Base-by-base conservation (phyloP, 2,329 filamentous ascomycete genomes). In the Talaromyces pinophilus region DNA sequence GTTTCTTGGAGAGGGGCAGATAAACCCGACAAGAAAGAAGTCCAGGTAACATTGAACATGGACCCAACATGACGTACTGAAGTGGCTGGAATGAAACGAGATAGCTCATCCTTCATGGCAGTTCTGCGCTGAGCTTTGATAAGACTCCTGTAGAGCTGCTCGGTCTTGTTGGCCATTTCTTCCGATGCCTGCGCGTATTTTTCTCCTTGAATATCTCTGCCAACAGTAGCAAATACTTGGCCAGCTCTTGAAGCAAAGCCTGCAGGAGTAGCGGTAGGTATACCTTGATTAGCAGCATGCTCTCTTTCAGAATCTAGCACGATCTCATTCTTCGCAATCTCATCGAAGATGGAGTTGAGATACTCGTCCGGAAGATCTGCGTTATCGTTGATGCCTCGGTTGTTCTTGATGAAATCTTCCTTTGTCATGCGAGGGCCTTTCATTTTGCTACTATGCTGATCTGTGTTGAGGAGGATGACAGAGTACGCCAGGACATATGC, bases 21-120 rank as follows among this genome's bases (percentile, higher is more conserved):
- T 30, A 99, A 85, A 0, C 93, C 93, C 5, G 94, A 98, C 74
- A 99, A 90, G 78, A 97, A 96, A 10, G 94, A 97, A 94, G 98
- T 99, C 95, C 95, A 99, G 0, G 93, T 96, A 28, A 97, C 93
- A 73, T 97, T 93, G 75, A 99, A 98, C 95, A 99, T 99, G 0
- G 95, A 93, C 0, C 95, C 95, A 60, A 97, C 91, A 77, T 99
- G 95, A 72, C 92, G 94, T 76, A 92, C 93, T 0, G 93, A 98
- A 1, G 92, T 95, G 3, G 95, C 95, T 0, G 92, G 91, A 64
- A 99, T 96, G 78, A 95, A 99, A 66, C 82, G 88, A 80, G 84
- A 89, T 72, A 78, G 79, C n/a, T 82, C 88, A 81, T 76, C 86
- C 76, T 90, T 90, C 50, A 90, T 82, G 1, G 92, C 88, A 67